Evolutionary conservation across 2,329 filamentous ascomycete genomes (phyloP), one percentile per base, ranked within the genome.

Genomic region (Phoma sp.): DNA sequence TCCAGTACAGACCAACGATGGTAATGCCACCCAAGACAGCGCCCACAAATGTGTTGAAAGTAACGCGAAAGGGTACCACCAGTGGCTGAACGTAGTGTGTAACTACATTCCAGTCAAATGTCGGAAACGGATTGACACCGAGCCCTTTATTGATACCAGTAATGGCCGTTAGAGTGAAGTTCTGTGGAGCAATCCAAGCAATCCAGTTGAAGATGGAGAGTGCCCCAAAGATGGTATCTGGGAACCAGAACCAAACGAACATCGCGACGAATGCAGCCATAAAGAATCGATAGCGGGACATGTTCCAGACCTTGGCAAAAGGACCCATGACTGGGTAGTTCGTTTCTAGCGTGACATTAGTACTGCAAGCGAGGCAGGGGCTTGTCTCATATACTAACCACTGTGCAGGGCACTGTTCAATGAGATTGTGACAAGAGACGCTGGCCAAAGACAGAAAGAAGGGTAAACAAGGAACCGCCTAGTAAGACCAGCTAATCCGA

Each of bases 211-310:
- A 43, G 4, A 32, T 12, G 3, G 40, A 43, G 15, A 43, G 40
- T 1, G 40, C 40, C 11, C 40, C 26, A 60, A 83, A 83, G 11
- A 84, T 65, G 50, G 77, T 81, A 53, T 79, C 76, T 0, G 81
- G 82, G 34, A 84, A 72, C 79, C 79, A 83, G 57, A 80, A 83
- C 63, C 77, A 84, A 3, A 80, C 48, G 43, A 83, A 83, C 76
- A 83, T 83, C 54, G 68, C 74, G 1, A 58, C 60, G 32, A 80
- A 81, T 1, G 73, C 67, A 4, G 78, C 53, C 21, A 75, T 43
- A 64, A 83, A 83, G 60, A 83, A 80, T 11, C 42, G 45, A 17
- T 59, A 57, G 11, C 59, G 53, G 3, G 61, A 60, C 3, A 60
- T 45, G 21, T 4, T 54, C 20, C 38, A 57, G 38, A 54, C 39